Base-by-base conservation (phyloP, 2,329 filamentous ascomycete genomes). In the Ciborinia camelliae region DNA sequence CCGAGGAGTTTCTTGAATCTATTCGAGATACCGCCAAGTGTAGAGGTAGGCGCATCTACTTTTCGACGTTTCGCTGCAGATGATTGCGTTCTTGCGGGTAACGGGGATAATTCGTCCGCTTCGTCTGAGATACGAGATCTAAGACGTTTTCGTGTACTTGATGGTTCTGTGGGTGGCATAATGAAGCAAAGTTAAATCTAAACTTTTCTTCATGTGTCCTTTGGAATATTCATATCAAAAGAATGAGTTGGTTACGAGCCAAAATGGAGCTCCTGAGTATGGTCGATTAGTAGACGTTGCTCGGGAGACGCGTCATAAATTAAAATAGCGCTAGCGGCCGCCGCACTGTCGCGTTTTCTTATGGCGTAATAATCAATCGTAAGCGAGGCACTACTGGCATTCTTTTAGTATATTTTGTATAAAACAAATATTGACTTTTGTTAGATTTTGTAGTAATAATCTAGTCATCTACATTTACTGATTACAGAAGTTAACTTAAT, bases 31-130 rank as follows among this genome's bases (percentile, higher is more conserved):
- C 54, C 39, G 20, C 39, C 50, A 28, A 54, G 51, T 32, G 15
- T 54, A 18, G 57, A 65, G 18, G 48, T 39, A 37, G 55, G 48
- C 20, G 32, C 30, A 35, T 62, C 58, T 37, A 65, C 39, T 30
- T 62, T 65, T 53, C 50, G 63, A 47, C 63, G 63, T 43, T 65
- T 65, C 32, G 58, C 35, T 18, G 57, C 47, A 35, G 63, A 65
- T 26, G 30, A 10, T 45, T 43, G 48, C 14, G 47, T 62, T 26
- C 32, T 64, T 54, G 48, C 57, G 62, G 63, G 63, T 37, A 62
- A 30, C 47, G 63, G 57, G 28, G 57, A 62, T 53, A 62, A 62
- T 54, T 65, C 63, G 45, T 65, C 58, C 1, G 39, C 48, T 41
- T 53, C 48, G 7, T 59, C 53, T 47, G 63, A 62, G 39, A 62